Conservation (phyloP, 352 stramenopile genomes). For the Pythium rishiriense region DNA sequence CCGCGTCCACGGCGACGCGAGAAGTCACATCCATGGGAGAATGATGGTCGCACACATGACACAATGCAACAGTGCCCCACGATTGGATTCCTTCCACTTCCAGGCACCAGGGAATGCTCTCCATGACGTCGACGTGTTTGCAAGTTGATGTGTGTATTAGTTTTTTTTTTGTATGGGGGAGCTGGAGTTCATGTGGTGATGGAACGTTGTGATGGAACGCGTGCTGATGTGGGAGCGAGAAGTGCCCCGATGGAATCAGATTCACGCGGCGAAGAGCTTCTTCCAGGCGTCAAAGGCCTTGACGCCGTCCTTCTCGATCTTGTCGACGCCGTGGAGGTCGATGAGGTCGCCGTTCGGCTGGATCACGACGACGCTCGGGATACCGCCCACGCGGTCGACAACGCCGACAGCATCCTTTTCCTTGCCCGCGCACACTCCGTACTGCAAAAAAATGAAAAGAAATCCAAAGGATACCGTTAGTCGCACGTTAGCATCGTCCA, state of each 20-base stretch:
- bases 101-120: background rate
- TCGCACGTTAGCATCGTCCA: background rate
- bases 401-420: slow-evolving; percentile 59
- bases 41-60: slow-evolving; percentile 17
- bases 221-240: too few relatives aligned
- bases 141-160: background rate
- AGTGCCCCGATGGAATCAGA: background rate
- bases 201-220: background rate
- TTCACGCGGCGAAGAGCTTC: slow-evolving; percentile 23
- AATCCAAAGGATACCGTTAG: background rate
- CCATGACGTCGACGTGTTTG: background rate
- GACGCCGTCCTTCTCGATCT: slow-evolving; percentile 53
- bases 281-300: slow-evolving; percentile 50
- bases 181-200: background rate
- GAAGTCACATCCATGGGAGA: background rate
- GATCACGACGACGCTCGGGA: slow-evolving; percentile 79
- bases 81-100: background rate
- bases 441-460: slow-evolving; percentile 28
- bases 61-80: background rate
- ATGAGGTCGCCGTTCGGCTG: slow-evolving; percentile 58
- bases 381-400: slow-evolving; percentile 60
- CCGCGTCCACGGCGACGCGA: background rate
- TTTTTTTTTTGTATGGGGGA: background rate
- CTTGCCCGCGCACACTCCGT: slow-evolving; percentile 68
- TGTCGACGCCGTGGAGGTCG: slow-evolving; percentile 63